Percentiles rank a stretch among this genome's conserved stretches.
Conservation (phyloP, 495 filamentous ascomycete species). For the Recurvomyces mirabilis region DNA sequence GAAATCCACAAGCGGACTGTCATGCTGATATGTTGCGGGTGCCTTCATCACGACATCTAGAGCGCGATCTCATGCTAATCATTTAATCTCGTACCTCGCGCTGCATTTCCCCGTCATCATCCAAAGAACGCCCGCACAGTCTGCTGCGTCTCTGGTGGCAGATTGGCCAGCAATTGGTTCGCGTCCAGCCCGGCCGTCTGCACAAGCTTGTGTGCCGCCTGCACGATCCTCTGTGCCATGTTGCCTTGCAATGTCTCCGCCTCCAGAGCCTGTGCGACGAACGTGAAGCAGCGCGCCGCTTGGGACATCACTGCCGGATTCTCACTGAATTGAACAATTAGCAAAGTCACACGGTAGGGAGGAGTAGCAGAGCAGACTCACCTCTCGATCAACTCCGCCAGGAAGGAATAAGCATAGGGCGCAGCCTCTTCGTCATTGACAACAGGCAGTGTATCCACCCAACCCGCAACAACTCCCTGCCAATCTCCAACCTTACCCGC, state of each 20-base stretch:
- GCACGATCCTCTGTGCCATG: conserved; percentile 59
- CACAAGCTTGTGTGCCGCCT: conserved; percentile 62
- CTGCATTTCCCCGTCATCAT: no score
- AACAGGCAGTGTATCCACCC: conserved; percentile 84
- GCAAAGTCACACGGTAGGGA: neutral
- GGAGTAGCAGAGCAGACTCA: conserved; percentile 46
- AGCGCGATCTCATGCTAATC: no score
- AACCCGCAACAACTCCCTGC: conserved; percentile 61
- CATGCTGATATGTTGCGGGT: no score
- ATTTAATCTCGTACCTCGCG: no score
- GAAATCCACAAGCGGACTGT: no score
- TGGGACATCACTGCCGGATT: conserved; percentile 68
- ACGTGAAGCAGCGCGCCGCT: conserved; percentile 66
- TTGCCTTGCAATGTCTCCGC: conserved; percentile 80
- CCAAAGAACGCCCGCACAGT: conserved; percentile 48
- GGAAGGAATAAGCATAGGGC: conserved; percentile 88
- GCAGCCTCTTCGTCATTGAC: conserved; percentile 95
- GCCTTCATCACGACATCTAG: no score
- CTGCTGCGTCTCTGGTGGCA: conserved; percentile 65
- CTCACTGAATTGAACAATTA: conserved; percentile 45
- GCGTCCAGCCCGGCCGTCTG: conserved; percentile 57
- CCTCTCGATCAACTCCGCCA: conserved; percentile 86
- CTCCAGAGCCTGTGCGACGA: conserved; percentile 77
- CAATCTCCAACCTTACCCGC: conserved; percentile 56
- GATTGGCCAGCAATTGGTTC: conserved; percentile 53